Evolutionary conservation across 208 protist genomes (phyloP).

Genomic region (Wallacemonas sp.): DNA sequence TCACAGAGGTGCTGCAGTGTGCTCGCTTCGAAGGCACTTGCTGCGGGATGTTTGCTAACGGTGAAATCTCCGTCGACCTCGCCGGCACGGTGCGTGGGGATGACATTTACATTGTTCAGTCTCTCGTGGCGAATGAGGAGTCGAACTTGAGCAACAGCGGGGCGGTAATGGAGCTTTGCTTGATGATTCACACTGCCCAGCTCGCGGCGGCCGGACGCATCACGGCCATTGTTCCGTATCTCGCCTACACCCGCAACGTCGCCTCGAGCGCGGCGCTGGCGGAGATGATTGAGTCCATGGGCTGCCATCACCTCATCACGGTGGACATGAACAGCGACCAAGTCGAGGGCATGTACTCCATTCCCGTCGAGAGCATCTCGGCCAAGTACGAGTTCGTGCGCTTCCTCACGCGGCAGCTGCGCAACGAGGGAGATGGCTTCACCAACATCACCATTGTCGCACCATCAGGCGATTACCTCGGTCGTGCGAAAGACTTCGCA

Average conservation of each 20-base stretch:
- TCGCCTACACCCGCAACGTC: constrained; percentile 91
- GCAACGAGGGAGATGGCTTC: constrained; percentile 67
- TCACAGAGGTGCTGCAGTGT: constrained; percentile 78
- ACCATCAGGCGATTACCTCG: constrained; percentile 53
- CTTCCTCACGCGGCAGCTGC: constrained; percentile 64
- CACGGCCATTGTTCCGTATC: constrained; percentile 94
- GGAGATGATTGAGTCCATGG: constrained; percentile 89
- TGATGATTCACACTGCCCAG: constrained; percentile 85
- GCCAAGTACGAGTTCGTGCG: constrained; percentile 88
- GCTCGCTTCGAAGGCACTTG: constrained; percentile 39
- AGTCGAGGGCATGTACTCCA: constrained; percentile 94
- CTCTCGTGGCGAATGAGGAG: constrained; percentile 68
- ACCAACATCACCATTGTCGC: constrained; percentile 78
- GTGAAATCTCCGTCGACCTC: constrained; percentile 84
- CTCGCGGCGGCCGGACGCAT: constrained; percentile 82
- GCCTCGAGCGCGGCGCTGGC: constrained; percentile 90
- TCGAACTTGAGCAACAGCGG: constrained; percentile 87
- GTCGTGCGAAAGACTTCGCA: constrained; percentile 77
- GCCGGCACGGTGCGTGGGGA: constrained; percentile 89
- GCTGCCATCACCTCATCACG: constrained; percentile 90
- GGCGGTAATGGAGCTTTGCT: constrained; percentile 91
- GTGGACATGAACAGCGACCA: constrained; percentile 92
- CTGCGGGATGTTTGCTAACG: constrained; percentile 79
- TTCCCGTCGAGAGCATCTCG: constrained; percentile 91
- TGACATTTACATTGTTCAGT: constrained; percentile 96